Evolutionary conservation across 371 early-diverging fungal genomes (phyloP).

Genomic region (Zychaea mexicana): DNA sequence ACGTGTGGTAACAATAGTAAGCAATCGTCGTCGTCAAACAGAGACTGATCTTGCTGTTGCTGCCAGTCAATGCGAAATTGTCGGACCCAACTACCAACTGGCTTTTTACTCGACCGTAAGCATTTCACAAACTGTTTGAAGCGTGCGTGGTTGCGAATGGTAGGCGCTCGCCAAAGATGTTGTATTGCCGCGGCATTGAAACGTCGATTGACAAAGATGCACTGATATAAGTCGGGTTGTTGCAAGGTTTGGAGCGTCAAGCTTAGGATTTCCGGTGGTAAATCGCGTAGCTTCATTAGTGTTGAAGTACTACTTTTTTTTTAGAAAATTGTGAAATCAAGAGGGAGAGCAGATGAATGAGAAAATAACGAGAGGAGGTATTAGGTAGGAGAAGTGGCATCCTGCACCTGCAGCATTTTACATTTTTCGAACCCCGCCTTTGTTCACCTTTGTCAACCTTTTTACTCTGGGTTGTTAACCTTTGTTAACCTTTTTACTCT

Average conservation of each 20-base stretch:
- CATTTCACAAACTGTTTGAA: conserved; percentile 9
- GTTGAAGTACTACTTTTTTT: too few relatives aligned
- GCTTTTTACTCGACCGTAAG: neutral
- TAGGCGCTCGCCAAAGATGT: conserved; percentile 22
- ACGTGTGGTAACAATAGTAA: conserved; percentile 18
- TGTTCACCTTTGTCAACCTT: too few relatives aligned
- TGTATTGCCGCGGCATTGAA: conserved; percentile 22
- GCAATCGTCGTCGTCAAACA: conserved; percentile 28
- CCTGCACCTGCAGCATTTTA: too few relatives aligned
- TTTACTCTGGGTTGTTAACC: too few relatives aligned
- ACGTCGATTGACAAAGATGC: conserved; percentile 17
- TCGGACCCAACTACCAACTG: conserved; percentile 18
- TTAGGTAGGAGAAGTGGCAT: too few relatives aligned
- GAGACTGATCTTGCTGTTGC: neutral
- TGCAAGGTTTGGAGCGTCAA: conserved; percentile 10
- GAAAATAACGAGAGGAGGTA: too few relatives aligned
- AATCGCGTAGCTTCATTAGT: conserved; percentile 19
- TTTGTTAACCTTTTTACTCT: too few relatives aligned
- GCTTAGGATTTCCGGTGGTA: conserved; percentile 22
- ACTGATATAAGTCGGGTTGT: conserved; percentile 12
- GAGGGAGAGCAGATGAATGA: too few relatives aligned
- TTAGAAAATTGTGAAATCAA: too few relatives aligned
- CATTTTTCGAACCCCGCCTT: too few relatives aligned
- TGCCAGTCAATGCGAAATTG: conserved; percentile 9
- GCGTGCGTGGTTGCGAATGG: neutral